Evolutionary conservation across 331 rosid species (phyloP).

Genomic region (Quercus tomentella): DNA sequence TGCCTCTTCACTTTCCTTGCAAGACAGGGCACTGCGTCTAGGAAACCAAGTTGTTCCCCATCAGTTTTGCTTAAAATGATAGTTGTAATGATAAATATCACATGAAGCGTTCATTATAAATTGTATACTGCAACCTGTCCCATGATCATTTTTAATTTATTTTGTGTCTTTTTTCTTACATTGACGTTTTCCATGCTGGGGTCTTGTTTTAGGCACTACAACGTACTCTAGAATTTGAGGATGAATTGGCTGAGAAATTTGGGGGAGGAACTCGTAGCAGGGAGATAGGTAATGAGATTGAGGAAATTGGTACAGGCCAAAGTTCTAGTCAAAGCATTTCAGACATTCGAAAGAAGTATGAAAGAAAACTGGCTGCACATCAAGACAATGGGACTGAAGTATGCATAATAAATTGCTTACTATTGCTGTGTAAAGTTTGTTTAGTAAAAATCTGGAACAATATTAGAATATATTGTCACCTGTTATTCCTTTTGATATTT

Average conservation of each 20-base stretch:
- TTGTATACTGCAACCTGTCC: conserved; percentile 1
- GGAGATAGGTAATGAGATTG: conserved; percentile 80
- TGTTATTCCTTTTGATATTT: conserved; percentile 21
- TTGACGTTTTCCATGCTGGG: conserved; percentile 12
- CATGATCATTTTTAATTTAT: background rate
- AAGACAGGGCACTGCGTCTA: background rate
- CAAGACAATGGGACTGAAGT: conserved; percentile 70
- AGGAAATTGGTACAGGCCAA: conserved; percentile 72
- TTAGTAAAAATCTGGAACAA: background rate
- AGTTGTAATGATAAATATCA: background rate
- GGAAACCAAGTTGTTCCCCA: background rate
- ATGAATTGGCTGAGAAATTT: conserved; percentile 97
- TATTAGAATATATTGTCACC: conserved; percentile 3
- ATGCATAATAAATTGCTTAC: conserved; percentile 27
- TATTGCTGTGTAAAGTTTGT: conserved; percentile 3
- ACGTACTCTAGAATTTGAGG: conserved; percentile 95
- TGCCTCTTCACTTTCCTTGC: background rate
- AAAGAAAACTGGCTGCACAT: conserved; percentile 81
- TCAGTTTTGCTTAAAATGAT: background rate
- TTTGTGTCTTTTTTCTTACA: conserved; percentile 24
- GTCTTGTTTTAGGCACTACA: conserved; percentile 75
- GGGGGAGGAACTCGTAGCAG: conserved; percentile 86
- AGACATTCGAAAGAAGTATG: conserved; percentile 94
- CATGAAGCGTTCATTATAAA: background rate
- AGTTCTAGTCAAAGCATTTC: conserved; percentile 61